Base-by-base conservation (phyloP, 2,329 filamentous ascomycete genomes). In the Ophiocordyceps camponoti-rufipedis region DNA sequence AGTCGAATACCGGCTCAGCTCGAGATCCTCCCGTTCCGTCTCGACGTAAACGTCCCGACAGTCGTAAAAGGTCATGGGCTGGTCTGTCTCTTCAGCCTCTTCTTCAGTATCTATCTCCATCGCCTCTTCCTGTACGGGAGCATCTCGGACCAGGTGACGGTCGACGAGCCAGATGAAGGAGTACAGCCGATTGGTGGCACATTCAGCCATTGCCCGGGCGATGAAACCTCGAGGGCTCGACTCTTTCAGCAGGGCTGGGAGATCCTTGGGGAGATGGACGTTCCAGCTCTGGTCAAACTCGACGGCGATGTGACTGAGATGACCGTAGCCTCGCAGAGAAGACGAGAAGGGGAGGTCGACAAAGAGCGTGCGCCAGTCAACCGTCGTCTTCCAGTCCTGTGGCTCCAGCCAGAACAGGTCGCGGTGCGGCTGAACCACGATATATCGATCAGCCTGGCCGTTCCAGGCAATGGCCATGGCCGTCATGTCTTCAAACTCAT, bases 241-340 rank as follows among this genome's bases (percentile, higher is more conserved):
- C 13, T 45, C 44, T 39, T 41, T 28, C 4, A 45, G 44, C 38
- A 45, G 28, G 3, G 16, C 28, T 16, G 10, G 19, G 9, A 45
- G n/a, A 33, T 45, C 38, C 38, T 45, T 41, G 38, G 44, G 44
- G 16, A 45, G 10, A 29, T 35, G 28, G n/a, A 28, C 16, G n/a
- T 45, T 45, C 44, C 44, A 45, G 44, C 44, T 45, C 16, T 38
- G 4, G 38, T 45, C 44, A 29, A 32, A 32, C n/a, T 41, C 44
- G 38, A 45, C 39, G 28, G 38, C 44, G 5, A 45, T 16, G 39
- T 45, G 38, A n/a, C 39, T 32, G 16, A 45, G 28, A 8, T 45
- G 38, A 28, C 39, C 16, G 28, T 32, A 33, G 16, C 39, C 38
- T 4, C 11, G n/a, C 12, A 18, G 39, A n/a, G 16, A 10, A 10